Evolutionary conservation across 495 filamentous ascomycete genomes (phyloP).

Genomic region (Talaromyces liani): DNA sequence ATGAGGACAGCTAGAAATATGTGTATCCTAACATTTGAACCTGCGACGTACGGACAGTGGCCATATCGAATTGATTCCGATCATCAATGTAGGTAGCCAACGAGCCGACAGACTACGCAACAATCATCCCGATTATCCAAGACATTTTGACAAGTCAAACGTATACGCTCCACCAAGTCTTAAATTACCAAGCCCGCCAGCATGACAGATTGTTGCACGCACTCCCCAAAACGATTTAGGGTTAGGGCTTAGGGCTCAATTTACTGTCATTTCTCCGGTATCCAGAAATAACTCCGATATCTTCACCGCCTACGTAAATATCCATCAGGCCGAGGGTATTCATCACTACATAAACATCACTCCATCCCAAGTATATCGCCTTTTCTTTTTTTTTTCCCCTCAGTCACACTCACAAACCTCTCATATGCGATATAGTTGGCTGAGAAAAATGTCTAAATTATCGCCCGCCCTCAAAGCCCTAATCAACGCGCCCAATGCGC

Average conservation of each 20-base stretch:
- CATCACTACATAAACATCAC: background rate
- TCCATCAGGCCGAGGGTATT: background rate
- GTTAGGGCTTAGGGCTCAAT: background rate
- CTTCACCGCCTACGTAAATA: constrained; percentile 3
- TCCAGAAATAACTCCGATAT: constrained; percentile 3
- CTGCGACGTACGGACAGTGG: no score
- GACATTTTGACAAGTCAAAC: no score
- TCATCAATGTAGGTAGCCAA: no score
- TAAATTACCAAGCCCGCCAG: no score
- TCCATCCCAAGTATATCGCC: background rate
- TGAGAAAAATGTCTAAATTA: constrained; percentile 55
- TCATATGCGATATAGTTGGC: background rate
- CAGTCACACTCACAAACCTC: background rate
- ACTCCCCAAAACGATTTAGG: background rate
- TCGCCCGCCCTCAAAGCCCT: constrained; percentile 61
- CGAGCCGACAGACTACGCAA: no score
- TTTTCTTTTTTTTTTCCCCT: background rate
- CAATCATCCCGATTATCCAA: no score
- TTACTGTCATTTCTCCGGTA: background rate
- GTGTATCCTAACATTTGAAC: no score
- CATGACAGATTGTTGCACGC: no score
- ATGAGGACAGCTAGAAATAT: no score
- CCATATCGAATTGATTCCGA: no score
- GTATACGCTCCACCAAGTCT: no score
- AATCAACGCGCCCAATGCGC: constrained; percentile 60